These are phyloP conservation scores for Fagopyrum tataricum DNA, from an alignment of 148 eudicot genomes.

Conservation along the genomic window DNA sequence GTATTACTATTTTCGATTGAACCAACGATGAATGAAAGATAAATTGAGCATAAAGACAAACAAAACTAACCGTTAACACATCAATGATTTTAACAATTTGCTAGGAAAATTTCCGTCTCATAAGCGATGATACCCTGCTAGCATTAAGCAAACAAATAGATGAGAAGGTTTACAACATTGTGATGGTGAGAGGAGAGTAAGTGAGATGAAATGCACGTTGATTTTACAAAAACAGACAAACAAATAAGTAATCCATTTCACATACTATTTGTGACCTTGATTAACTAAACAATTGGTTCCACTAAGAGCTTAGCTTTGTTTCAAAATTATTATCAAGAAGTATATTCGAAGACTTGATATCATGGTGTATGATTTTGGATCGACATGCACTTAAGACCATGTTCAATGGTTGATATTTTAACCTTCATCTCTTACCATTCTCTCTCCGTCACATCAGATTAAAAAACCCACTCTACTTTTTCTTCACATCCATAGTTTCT, in stretches of 20 bases:
- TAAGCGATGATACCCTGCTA: background rate
- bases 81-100: too few species aligned
- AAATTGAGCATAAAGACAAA: too few species aligned
- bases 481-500: too few species aligned
- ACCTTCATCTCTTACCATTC: too few species aligned
- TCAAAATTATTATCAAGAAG: slow-evolving; percentile 11
- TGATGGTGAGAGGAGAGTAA: background rate
- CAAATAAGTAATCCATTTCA: background rate
- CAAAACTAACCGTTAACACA: too few species aligned
- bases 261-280: background rate
- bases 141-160: background rate
- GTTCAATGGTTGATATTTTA: too few species aligned
- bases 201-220: background rate
- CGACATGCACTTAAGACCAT: slow-evolving; percentile 9
- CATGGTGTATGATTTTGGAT: slow-evolving; percentile 11
- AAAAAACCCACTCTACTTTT: too few species aligned
- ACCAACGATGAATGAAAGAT: too few species aligned
- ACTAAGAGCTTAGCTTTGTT: slow-evolving; percentile 1
- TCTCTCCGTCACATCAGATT: too few species aligned
- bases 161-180: background rate
- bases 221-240: background rate
- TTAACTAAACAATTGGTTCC: background rate
- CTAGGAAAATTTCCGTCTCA: background rate
- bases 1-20: too few species aligned
- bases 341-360: slow-evolving; percentile 12